These are phyloP conservation scores for Corylus avellana DNA, from an alignment of 306 rosid species.

Conservation along the genomic window DNA sequence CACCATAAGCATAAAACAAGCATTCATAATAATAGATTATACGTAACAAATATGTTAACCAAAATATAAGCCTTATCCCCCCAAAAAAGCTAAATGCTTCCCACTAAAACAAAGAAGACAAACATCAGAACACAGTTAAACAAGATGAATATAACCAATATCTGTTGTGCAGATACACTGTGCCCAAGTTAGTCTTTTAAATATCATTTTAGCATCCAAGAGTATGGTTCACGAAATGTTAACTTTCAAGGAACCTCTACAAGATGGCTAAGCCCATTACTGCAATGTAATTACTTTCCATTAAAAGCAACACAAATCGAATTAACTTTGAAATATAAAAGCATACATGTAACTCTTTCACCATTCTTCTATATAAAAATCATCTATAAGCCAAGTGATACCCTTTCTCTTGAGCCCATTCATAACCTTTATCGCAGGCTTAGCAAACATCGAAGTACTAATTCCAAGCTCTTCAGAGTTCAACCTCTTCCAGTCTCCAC, in stretches of 20 bases:
- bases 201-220: not conserved
- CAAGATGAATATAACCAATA: not conserved
- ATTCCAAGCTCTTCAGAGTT: slow-evolving; percentile 78
- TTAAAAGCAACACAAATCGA: not conserved
- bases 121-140: not conserved
- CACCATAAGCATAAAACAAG: slow-evolving; percentile 8
- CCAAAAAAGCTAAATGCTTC: not conserved
- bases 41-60: not conserved
- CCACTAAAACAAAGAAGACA: not conserved
- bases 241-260: not conserved
- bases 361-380: not conserved
- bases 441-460: slow-evolving; percentile 60
- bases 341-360: not conserved
- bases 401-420: slow-evolving; percentile 65
- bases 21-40: not conserved
- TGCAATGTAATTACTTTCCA: not conserved
- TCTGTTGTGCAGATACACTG: not conserved
- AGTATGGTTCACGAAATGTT: not conserved
- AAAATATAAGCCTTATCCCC: not conserved
- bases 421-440: slow-evolving; percentile 66
- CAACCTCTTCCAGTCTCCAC: slow-evolving; percentile 64
- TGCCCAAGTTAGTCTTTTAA: not conserved
- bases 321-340: not conserved
- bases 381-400: slow-evolving; percentile 19
- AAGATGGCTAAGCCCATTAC: not conserved